phyloP scores from a whole-genome alignment of 1,284 basidiomycete species.

The Boletus holoroseus region DNA sequence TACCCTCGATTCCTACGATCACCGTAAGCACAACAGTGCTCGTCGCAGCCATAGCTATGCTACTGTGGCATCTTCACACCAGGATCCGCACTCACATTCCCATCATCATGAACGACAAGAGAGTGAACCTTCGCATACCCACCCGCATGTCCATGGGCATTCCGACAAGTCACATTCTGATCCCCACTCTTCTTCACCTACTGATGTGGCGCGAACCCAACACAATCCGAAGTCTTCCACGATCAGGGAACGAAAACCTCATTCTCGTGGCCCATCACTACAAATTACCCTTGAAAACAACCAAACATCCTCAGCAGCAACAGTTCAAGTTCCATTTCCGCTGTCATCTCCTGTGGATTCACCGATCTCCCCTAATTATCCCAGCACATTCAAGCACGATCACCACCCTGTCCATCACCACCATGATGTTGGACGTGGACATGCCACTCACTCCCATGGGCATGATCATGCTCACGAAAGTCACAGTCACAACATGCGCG shows the following conservation, averaged over 20 bases:
- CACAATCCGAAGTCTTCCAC: constrained; percentile 12
- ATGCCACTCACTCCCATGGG: constrained; percentile 38
- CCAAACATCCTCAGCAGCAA: constrained; percentile 66
- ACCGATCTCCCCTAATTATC: constrained; percentile 33
- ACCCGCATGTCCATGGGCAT: constrained; percentile 19
- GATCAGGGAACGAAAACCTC: constrained; percentile 31
- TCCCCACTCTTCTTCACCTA: constrained; percentile 23
- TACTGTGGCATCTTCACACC: constrained; percentile 16
- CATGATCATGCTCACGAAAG: constrained; percentile 62
- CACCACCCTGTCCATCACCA: constrained; percentile 34
- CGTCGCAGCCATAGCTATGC: constrained; percentile 9
- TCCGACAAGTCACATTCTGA: constrained; percentile 32
- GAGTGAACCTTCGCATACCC: constrained; percentile 15
- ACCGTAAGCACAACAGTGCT: constrained; percentile 15
- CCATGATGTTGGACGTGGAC: constrained; percentile 39
- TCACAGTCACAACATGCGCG: constrained; percentile 98
- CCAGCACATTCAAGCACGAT: constrained; percentile 32
- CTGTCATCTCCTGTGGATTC: constrained; percentile 34
- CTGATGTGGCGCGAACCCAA: constrained; percentile 6
- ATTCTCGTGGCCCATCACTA: constrained; percentile 34
- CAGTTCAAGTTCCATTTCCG: constrained; percentile 60
- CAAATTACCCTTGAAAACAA: constrained; percentile 24
- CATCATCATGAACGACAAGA: constrained; percentile 15
- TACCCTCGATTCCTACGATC: constrained; percentile 10
- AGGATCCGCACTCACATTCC: constrained; percentile 30